Percentiles rank a stretch among this genome's conserved stretches.
These are phyloP conservation scores for Cairneyella variabilis DNA, from an alignment of 495 filamentous ascomycete genomes.

Conservation along the genomic window DNA sequence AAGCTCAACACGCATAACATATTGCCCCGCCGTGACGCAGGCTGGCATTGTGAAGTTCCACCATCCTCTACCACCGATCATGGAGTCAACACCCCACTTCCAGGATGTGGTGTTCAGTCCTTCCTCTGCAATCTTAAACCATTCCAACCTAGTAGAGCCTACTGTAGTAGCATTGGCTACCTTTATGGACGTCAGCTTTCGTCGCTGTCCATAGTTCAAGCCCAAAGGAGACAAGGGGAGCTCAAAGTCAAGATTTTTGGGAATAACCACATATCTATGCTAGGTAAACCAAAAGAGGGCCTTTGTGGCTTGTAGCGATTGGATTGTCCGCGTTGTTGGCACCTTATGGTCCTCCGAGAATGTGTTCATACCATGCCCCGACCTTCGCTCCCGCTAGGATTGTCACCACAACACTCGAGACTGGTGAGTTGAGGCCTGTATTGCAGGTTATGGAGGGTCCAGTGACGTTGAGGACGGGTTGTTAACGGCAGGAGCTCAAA, in stretches of 20 bases:
- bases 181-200: background rate
- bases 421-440: slow-evolving; percentile 15
- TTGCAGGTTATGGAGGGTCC: slow-evolving; percentile 28
- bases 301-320: slow-evolving; percentile 41
- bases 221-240: no score
- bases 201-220: background rate
- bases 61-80: slow-evolving; percentile 25
- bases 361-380: slow-evolving; percentile 20
- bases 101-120: slow-evolving; percentile 11
- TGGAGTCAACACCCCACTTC: slow-evolving; percentile 15
- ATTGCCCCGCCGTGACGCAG: slow-evolving; percentile 41
- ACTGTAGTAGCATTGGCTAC: slow-evolving; percentile 46
- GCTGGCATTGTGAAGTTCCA: slow-evolving; percentile 41
- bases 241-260: background rate
- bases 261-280: slow-evolving; percentile 34
- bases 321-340: slow-evolving; percentile 50
- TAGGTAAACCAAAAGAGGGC: slow-evolving; percentile 48
- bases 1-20: slow-evolving; percentile 49
- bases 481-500: slow-evolving; percentile 50
- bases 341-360: slow-evolving; percentile 31
- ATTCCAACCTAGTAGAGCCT: slow-evolving; percentile 23
- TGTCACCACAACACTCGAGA: slow-evolving; percentile 8
- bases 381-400: slow-evolving; percentile 21
- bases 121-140: slow-evolving; percentile 21
- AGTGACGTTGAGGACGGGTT: slow-evolving; percentile 50